Conservation (phyloP, 2,329 filamentous ascomycete species). For the Venturia carpophila region DNA sequence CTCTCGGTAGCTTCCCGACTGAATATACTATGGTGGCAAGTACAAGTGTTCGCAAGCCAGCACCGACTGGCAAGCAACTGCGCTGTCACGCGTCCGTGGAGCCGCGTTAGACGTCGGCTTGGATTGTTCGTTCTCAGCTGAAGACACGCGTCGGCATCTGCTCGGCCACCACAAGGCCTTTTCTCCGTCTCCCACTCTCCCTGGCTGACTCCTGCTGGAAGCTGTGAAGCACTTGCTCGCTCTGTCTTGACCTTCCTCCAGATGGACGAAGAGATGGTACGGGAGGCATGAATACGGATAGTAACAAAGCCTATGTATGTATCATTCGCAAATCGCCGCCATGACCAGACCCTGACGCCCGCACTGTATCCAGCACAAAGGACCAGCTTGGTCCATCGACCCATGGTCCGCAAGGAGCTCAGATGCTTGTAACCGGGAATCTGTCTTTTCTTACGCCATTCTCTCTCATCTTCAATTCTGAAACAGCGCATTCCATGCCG, state of each 20-base stretch:
- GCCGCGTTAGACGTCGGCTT: not conserved
- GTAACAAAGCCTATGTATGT: not conserved
- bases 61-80: not conserved
- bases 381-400: not conserved
- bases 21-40: too few relatives aligned
- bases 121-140: not conserved
- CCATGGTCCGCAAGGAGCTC: not conserved
- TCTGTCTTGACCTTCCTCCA: too few relatives aligned
- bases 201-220: too few relatives aligned
- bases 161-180: not conserved
- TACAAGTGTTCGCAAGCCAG: not conserved
- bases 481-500: conserved; percentile 14
- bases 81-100: not conserved
- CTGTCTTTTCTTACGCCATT: conserved; percentile 2
- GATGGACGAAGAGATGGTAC: too few relatives aligned
- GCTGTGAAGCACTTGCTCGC: too few relatives aligned
- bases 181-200: too few relatives aligned
- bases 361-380: conserved; percentile 5
- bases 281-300: not conserved
- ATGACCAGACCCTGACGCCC: not conserved
- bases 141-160: not conserved
- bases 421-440: conserved; percentile 11
- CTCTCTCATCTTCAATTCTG: not conserved
- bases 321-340: not conserved
- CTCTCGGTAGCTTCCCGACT: too few relatives aligned